Evolutionary conservation across 2,329 filamentous ascomycete genomes (phyloP).

Genomic region (Claviceps cyperi): DNA sequence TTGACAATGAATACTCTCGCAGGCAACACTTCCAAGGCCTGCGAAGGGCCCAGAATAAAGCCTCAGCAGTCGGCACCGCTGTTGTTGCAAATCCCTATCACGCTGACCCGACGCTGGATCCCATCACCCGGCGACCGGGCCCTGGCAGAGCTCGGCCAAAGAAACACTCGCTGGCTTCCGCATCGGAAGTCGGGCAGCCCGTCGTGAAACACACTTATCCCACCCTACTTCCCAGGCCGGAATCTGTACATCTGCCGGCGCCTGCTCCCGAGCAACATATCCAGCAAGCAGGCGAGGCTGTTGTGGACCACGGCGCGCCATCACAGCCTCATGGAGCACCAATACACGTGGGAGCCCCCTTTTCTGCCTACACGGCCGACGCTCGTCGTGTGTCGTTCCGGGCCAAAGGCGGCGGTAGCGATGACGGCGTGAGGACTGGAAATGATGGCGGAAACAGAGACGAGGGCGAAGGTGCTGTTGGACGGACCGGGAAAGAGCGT

Average conservation of each 20-base stretch:
- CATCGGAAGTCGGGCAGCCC: background rate
- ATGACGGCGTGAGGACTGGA: background rate
- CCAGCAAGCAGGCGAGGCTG: background rate
- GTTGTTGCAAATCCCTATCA: constrained; percentile 21
- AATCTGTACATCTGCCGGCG: background rate
- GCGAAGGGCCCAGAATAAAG: constrained; percentile 38
- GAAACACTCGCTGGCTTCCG: constrained; percentile 20
- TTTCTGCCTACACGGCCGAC: background rate
- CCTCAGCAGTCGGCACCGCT: constrained; percentile 24
- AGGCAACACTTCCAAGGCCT: constrained; percentile 50
- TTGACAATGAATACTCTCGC: background rate
- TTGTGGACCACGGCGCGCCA: background rate
- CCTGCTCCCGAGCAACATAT: background rate
- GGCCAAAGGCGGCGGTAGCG: constrained; percentile 1
- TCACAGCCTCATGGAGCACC: background rate
- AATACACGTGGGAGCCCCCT: background rate
- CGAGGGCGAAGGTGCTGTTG: constrained; percentile 9
- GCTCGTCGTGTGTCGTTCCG: background rate
- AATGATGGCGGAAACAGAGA: too few species aligned
- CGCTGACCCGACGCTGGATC: constrained; percentile 38
- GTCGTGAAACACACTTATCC: background rate
- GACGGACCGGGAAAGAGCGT: constrained; percentile 20
- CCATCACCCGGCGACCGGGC: constrained; percentile 45
- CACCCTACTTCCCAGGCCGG: background rate
- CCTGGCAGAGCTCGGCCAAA: constrained; percentile 40